Evolutionary conservation across 129 eudicot genomes (phyloP).

Genomic region (Calendula officinalis): DNA sequence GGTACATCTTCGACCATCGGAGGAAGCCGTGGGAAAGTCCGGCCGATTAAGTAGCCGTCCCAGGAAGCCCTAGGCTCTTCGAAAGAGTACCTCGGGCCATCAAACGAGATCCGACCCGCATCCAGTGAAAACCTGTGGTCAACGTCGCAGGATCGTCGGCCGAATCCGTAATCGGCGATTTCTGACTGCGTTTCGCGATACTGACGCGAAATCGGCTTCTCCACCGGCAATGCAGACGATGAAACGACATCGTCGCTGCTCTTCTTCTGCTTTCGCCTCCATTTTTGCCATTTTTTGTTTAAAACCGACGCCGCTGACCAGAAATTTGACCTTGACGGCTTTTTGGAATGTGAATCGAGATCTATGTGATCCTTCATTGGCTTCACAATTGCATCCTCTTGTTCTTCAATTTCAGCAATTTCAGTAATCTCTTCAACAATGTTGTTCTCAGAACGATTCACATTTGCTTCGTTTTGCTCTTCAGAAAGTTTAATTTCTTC

Average conservation of each 20-base stretch:
- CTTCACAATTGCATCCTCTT: conserved; percentile 33
- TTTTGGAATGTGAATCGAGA: conserved; percentile 61
- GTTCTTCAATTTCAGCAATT: conserved; percentile 37
- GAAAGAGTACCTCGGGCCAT: conserved; percentile 77
- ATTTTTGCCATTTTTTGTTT: conserved; percentile 78
- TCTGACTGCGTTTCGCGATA: conserved; percentile 82
- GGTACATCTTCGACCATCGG: conserved; percentile 88
- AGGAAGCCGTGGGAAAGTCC: conserved; percentile 66
- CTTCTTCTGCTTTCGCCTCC: conserved; percentile 85
- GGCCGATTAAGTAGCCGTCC: conserved; percentile 79
- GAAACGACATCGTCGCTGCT: conserved; percentile 37
- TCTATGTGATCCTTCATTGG: conserved; percentile 83
- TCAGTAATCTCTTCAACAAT: conserved; percentile 26
- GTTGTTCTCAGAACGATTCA: conserved; percentile 1
- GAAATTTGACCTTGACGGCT: conserved; percentile 46
- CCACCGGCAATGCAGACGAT: conserved; percentile 54
- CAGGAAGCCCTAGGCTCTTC: conserved; percentile 98
- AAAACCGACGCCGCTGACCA: conserved; percentile 94
- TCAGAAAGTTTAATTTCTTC: conserved; percentile 29
- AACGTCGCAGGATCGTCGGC: conserved; percentile 86
- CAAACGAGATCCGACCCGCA: conserved; percentile 81
- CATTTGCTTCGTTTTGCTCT: conserved; percentile 8
- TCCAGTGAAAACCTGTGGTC: conserved; percentile 89
- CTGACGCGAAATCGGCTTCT: conserved; percentile 55
- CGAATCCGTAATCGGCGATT: conserved; percentile 88